phyloP scores from a whole-genome alignment of 2,329 filamentous ascomycete species.

The Rhexocercosporidium sp. region DNA sequence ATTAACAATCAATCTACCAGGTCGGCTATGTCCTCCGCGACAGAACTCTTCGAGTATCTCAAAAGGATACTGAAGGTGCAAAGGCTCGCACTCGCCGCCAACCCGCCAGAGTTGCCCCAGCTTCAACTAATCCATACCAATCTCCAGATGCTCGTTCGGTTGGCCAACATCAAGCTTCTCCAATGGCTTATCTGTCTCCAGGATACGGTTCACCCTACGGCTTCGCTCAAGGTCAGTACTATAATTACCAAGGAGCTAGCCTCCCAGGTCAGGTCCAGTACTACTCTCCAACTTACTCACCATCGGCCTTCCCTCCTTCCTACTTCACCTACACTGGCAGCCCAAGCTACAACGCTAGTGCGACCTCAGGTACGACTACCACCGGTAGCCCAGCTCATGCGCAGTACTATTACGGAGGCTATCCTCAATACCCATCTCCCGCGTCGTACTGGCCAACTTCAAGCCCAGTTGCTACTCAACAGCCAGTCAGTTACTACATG shows the following conservation, averaged over 20 bases:
- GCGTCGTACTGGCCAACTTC: constrained; percentile 8
- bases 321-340: constrained; percentile 28
- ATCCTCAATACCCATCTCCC: constrained; percentile 23
- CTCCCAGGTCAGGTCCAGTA: constrained; percentile 33
- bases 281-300: constrained; percentile 23
- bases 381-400: constrained; percentile 28
- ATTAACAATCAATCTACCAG: constrained; percentile 29
- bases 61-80: constrained; percentile 39
- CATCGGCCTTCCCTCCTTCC: constrained; percentile 15
- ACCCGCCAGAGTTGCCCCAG: background rate
- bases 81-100: constrained; percentile 21
- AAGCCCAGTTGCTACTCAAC: constrained; percentile 13
- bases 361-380: constrained; percentile 10
- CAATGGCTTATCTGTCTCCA: constrained; percentile 26
- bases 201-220: constrained; percentile 27
- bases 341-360: constrained; percentile 22
- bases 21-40: constrained; percentile 33
- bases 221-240: constrained; percentile 22
- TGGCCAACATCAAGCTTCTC: constrained; percentile 20
- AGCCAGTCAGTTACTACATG: constrained; percentile 12
- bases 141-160: constrained; percentile 27
- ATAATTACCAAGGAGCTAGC: constrained; percentile 17
- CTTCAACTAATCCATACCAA: constrained; percentile 19
- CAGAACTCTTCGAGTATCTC: constrained; percentile 37
- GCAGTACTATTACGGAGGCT: constrained; percentile 18